phyloP scores from a whole-genome alignment of 148 eudicot genomes.

The Persicaria tinctoria region DNA sequence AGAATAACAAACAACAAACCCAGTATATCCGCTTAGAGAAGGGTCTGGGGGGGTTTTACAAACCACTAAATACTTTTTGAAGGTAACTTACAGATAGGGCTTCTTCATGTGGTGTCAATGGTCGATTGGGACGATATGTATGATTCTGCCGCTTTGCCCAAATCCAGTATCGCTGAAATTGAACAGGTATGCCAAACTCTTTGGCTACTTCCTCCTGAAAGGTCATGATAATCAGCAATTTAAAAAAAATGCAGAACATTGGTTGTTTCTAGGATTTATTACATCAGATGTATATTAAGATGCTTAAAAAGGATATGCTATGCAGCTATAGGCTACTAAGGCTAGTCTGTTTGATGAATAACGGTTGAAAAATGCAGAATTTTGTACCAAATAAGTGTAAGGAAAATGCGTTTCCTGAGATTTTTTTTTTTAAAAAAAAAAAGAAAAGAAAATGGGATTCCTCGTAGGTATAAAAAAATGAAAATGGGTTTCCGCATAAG shows the following conservation, averaged over 20 bases:
- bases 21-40: no score
- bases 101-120: slow-evolving; percentile 60
- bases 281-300: slow-evolving; percentile 2
- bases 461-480: neutral
- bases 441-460: no score
- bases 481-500: no score
- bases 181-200: slow-evolving; percentile 72
- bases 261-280: neutral
- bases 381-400: neutral
- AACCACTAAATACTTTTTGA: neutral
- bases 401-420: neutral
- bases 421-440: no score
- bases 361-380: neutral
- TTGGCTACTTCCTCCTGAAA: slow-evolving; percentile 83
- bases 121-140: slow-evolving; percentile 75
- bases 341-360: neutral
- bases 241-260: neutral
- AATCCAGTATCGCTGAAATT: slow-evolving; percentile 73
- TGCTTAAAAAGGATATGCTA: neutral
- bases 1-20: neutral
- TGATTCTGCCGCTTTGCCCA: slow-evolving; percentile 90
- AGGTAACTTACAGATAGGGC: slow-evolving; percentile 44
- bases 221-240: neutral
- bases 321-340: neutral
- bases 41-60: neutral